These are phyloP conservation scores for Bremia lactucae DNA, from an alignment of 352 stramenopile species.

Conservation along the genomic window DNA sequence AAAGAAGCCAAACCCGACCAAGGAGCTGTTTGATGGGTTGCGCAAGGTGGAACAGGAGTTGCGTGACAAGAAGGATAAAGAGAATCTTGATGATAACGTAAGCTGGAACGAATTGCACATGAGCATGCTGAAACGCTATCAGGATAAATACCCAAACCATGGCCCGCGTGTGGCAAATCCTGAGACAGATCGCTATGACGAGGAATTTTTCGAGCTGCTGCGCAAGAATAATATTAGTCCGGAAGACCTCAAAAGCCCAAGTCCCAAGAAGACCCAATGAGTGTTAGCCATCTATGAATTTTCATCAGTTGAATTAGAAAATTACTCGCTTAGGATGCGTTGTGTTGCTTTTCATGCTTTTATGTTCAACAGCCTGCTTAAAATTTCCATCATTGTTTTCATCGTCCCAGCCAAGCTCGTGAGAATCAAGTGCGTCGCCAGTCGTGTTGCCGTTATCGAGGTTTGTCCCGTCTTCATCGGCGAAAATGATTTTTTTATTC, in stretches of 20 bases:
- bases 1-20: constrained; percentile 26
- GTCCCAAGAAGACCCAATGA: constrained; percentile 15
- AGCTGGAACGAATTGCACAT: constrained; percentile 75
- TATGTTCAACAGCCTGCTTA: neutral
- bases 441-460: constrained; percentile 23
- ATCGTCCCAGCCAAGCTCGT: constrained; percentile 28
- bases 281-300: neutral
- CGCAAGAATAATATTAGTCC: constrained; percentile 69
- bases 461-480: constrained; percentile 42
- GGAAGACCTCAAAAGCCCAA: constrained; percentile 40
- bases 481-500: constrained; percentile 78
- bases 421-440: constrained; percentile 46
- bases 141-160: constrained; percentile 71
- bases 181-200: constrained; percentile 64
- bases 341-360: constrained; percentile 5
- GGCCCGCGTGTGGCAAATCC: constrained; percentile 30
- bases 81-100: constrained; percentile 36
- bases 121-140: constrained; percentile 60
- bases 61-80: constrained; percentile 37
- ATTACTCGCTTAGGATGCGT: constrained; percentile 33
- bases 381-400: constrained; percentile 18
- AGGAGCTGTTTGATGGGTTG: constrained; percentile 68
- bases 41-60: constrained; percentile 68
- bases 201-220: constrained; percentile 76
- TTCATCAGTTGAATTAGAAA: constrained; percentile 21